Percentiles rank a stretch among this genome's conserved stretches.
Evolutionary conservation across 805 yeast genomes (phyloP).

Genomic region (Myxozyma nipponensis): DNA sequence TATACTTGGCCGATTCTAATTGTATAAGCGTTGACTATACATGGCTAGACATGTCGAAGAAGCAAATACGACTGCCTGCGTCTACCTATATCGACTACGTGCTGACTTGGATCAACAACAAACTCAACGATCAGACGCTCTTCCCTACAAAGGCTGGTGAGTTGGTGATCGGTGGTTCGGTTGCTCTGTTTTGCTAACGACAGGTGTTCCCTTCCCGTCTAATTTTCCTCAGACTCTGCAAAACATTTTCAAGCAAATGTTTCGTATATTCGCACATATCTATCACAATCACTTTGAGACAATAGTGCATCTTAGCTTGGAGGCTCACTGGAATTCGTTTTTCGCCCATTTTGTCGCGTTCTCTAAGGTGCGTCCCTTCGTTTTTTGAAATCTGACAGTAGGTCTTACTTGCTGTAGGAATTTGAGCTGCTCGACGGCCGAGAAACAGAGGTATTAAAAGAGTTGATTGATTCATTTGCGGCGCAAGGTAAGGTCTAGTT

Average conservation of each 20-base stretch:
- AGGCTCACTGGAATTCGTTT: slow-evolving; percentile 97
- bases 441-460: slow-evolving; percentile 74
- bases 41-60: slow-evolving; percentile 81
- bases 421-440: slow-evolving; percentile 73
- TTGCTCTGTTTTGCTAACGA: background rate
- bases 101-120: slow-evolving; percentile 81
- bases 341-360: slow-evolving; percentile 92
- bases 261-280: slow-evolving; percentile 90
- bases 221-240: slow-evolving; percentile 77
- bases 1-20: background rate
- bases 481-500: slow-evolving; percentile 64
- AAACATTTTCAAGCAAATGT: slow-evolving; percentile 86
- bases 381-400: background rate
- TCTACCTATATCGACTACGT: slow-evolving; percentile 89
- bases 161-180: background rate
- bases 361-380: slow-evolving; percentile 42
- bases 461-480: slow-evolving; percentile 75
- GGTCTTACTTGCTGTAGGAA: slow-evolving; percentile 40
- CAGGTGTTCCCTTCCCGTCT: slow-evolving; percentile 71
- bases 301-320: slow-evolving; percentile 83
- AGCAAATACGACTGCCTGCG: slow-evolving; percentile 85
- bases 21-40: slow-evolving; percentile 62
- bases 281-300: slow-evolving; percentile 94
- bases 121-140: slow-evolving; percentile 79
- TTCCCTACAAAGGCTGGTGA: slow-evolving; percentile 88